A percentile compares a stretch with the other conserved stretches of the same genome.
phyloP scores from a whole-genome alignment of 2,329 filamentous ascomycete species.

The Talaromyces sp. region DNA sequence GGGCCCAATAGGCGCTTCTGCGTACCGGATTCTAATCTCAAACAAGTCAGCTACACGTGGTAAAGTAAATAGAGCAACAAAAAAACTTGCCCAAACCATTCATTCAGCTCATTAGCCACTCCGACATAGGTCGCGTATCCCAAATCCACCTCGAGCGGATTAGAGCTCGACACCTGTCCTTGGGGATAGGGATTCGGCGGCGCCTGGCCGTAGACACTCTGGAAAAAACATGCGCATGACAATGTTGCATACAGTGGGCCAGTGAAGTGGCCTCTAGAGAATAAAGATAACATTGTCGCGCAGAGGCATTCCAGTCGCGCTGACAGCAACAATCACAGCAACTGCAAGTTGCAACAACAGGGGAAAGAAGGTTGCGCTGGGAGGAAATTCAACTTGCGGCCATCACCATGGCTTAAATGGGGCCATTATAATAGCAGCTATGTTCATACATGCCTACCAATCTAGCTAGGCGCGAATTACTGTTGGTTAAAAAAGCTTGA shows the following conservation, averaged over 20 bases:
- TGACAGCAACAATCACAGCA: too few relatives aligned
- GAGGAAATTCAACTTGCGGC: neutral
- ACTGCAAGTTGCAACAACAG: neutral
- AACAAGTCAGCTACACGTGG: constrained; percentile 9
- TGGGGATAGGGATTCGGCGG: constrained; percentile 3
- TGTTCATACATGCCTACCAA: neutral
- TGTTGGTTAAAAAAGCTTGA: neutral
- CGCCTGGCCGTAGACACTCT: neutral
- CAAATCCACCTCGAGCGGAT: constrained; percentile 34
- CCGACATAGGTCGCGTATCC: constrained; percentile 45
- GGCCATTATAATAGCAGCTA: too few relatives aligned
- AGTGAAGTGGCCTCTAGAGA: neutral
- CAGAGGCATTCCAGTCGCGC: neutral
- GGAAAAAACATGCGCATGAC: neutral
- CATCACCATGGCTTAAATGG: neutral
- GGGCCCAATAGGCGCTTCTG: constrained; percentile 24
- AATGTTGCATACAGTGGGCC: neutral
- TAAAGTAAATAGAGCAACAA: neutral
- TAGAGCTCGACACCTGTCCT: neutral
- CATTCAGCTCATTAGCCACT: constrained; percentile 37
- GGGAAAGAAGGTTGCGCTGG: neutral
- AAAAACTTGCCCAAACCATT: constrained; percentile 39
- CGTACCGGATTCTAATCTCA: constrained; percentile 26
- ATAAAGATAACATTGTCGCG: neutral
- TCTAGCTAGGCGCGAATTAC: neutral